Percentiles rank a stretch among this genome's conserved stretches.
phyloP scores from a whole-genome alignment of 2,329 filamentous ascomycete genomes.

The Pestalotiopsis sp. region DNA sequence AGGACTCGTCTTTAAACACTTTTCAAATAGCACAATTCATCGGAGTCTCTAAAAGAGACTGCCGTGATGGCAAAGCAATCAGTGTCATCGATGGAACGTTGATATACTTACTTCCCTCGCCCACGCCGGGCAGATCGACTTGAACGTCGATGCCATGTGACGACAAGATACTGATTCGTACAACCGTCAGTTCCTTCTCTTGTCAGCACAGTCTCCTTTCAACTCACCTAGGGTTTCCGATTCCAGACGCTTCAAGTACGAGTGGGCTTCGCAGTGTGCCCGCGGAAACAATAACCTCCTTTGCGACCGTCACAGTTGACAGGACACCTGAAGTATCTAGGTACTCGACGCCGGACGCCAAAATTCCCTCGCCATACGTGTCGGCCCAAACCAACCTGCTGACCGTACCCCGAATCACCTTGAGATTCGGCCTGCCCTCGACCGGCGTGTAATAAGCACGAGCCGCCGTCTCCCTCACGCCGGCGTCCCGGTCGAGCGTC shows the following conservation, averaged over 20 bases:
- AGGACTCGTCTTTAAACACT: no score
- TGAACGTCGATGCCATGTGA: conserved; percentile 39
- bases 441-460: conserved; percentile 44
- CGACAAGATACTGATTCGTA: conserved; percentile 31
- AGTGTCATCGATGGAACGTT: background rate
- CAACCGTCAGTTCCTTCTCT: background rate
- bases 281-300: conserved; percentile 3
- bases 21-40: no score
- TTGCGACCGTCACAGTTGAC: background rate
- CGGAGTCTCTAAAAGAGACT: no score
- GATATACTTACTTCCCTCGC: conserved; percentile 30
- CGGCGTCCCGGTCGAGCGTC: conserved; percentile 38
- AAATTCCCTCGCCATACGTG: conserved; percentile 13
- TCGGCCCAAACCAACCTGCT: conserved; percentile 31
- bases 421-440: conserved; percentile 39
- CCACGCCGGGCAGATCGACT: conserved; percentile 48
- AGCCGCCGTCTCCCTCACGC: conserved; percentile 42
- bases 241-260: conserved; percentile 51
- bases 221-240: conserved; percentile 37
- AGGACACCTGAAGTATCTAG: conserved; percentile 34
- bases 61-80: background rate
- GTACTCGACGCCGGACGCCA: conserved; percentile 40
- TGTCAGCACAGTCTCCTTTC: background rate
- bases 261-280: conserved; percentile 30
- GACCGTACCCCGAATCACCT: conserved; percentile 39